Percentiles rank a stretch among this genome's conserved stretches.
These are phyloP conservation scores for Penicillium cataractarum DNA, from an alignment of 495 filamentous ascomycete genomes.

Conservation along the genomic window DNA sequence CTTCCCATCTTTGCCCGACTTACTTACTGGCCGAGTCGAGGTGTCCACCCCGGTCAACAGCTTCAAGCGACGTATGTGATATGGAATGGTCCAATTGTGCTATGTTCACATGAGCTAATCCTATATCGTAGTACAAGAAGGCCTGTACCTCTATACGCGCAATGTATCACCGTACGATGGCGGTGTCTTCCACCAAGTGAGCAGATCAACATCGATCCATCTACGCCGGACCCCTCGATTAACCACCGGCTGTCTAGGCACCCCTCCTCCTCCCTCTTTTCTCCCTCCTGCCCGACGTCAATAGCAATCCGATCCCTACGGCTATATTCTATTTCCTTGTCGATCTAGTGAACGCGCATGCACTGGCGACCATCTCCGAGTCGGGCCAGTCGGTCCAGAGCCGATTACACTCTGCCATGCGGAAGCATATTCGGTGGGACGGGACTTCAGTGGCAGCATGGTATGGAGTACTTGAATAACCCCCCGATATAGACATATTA, in stretches of 20 bases:
- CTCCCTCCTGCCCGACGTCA: slow-evolving; percentile 74
- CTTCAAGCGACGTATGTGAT: slow-evolving; percentile 86
- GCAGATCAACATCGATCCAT: slow-evolving; percentile 7
- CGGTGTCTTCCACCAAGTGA: slow-evolving; percentile 91
- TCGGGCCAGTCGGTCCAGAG: slow-evolving; percentile 76
- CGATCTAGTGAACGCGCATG: slow-evolving; percentile 81
- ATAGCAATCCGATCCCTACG: slow-evolving; percentile 68
- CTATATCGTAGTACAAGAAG: slow-evolving; percentile 86
- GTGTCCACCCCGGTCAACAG: slow-evolving; percentile 95
- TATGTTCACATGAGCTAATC: slow-evolving; percentile 7
- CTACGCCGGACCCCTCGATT: slow-evolving; percentile 13
- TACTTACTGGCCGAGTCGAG: slow-evolving; percentile 90
- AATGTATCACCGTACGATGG: slow-evolving; percentile 98
- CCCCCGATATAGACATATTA: background rate
- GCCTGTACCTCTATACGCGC: slow-evolving; percentile 91
- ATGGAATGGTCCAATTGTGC: slow-evolving; percentile 1
- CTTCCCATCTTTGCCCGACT: slow-evolving; percentile 82
- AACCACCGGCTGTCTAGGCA: slow-evolving; percentile 53
- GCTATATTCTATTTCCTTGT: slow-evolving; percentile 79
- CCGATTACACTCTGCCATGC: slow-evolving; percentile 72
- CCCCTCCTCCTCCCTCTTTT: slow-evolving; percentile 91
- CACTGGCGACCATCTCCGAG: slow-evolving; percentile 81
- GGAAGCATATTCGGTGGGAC: slow-evolving; percentile 78
- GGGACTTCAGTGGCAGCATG: slow-evolving; percentile 76
- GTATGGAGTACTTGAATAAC: slow-evolving; percentile 43